Conservation (phyloP, 371 early-diverging fungal genomes). For the Sporodiniella umbellata region DNA sequence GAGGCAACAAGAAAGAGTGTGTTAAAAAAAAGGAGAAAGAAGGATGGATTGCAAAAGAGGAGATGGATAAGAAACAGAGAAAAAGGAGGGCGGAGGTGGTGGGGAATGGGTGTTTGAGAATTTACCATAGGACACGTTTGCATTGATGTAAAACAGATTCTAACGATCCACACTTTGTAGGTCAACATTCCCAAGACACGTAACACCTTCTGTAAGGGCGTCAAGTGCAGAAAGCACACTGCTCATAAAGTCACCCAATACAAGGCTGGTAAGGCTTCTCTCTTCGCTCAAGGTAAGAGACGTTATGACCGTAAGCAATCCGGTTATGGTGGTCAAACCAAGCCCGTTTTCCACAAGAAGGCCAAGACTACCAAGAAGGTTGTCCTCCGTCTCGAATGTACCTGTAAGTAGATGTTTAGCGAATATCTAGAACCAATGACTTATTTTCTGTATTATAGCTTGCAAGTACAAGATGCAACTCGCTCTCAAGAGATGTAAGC, state of each 20-base stretch:
- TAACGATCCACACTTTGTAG: slow-evolving; percentile 27
- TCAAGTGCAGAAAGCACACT: slow-evolving; percentile 96
- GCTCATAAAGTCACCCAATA: slow-evolving; percentile 99
- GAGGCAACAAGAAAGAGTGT: not conserved
- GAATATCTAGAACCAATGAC: no score
- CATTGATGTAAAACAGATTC: not conserved
- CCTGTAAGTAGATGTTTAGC: slow-evolving; percentile 32
- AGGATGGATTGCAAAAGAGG: no score
- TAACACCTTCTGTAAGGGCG: slow-evolving; percentile 96
- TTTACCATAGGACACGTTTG: not conserved
- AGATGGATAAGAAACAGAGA: no score
- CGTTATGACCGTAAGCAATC: slow-evolving; percentile 75
- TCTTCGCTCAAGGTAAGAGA: slow-evolving; percentile 94
- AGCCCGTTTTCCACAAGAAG: slow-evolving; percentile 95
- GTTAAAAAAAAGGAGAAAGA: not conserved
- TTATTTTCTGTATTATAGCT: slow-evolving; percentile 26
- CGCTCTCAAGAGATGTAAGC: slow-evolving; percentile 98
- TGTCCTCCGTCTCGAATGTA: slow-evolving; percentile 98
- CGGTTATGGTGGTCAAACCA: slow-evolving; percentile 99
- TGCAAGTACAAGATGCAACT: slow-evolving; percentile 98
- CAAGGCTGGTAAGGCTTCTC: slow-evolving; percentile 99
- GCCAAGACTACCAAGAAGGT: slow-evolving; percentile 99
- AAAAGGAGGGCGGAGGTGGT: no score
- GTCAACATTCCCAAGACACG: slow-evolving; percentile 97
- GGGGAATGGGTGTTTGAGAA: no score